These are phyloP conservation scores for Tieghemiomyces parasiticus DNA, from an alignment of 192 early-diverging fungal genomes.

Conservation along the genomic window DNA sequence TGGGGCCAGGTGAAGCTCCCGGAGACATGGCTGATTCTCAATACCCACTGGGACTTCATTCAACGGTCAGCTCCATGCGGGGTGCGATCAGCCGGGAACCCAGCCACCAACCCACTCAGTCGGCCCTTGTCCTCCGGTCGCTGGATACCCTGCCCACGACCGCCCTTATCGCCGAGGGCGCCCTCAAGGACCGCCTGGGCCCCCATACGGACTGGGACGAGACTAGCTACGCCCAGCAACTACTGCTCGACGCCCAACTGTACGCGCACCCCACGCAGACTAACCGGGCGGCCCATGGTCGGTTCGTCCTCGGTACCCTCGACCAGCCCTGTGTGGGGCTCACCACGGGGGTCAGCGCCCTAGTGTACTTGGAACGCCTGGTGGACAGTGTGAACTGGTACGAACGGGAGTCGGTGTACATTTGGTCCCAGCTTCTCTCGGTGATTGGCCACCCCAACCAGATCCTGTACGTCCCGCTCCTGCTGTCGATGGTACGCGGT, in stretches of 20 bases:
- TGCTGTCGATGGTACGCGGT: background rate
- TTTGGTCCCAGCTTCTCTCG: background rate
- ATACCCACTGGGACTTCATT: too few relatives aligned
- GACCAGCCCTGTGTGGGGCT: background rate
- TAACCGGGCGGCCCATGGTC: background rate
- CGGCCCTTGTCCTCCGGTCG: too few relatives aligned
- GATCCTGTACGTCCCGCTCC: background rate
- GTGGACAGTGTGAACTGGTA: slow-evolving; percentile 1
- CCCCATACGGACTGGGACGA: background rate
- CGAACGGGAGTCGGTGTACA: background rate
- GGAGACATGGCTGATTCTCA: too few relatives aligned
- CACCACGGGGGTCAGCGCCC: background rate
- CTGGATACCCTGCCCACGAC: too few relatives aligned
- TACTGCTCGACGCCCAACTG: background rate
- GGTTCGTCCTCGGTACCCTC: background rate
- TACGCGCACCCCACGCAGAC: background rate
- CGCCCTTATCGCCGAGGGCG: too few relatives aligned
- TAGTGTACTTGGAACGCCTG: background rate
- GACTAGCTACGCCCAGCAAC: background rate
- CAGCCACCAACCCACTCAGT: too few relatives aligned
- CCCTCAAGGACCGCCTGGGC: too few relatives aligned
- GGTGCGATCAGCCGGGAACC: too few relatives aligned
- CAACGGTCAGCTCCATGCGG: too few relatives aligned
- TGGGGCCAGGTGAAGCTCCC: too few relatives aligned
- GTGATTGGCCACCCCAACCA: background rate